These are phyloP conservation scores for Dactylellina drechsleri DNA, from an alignment of 2,329 filamentous ascomycete species.

Conservation along the genomic window DNA sequence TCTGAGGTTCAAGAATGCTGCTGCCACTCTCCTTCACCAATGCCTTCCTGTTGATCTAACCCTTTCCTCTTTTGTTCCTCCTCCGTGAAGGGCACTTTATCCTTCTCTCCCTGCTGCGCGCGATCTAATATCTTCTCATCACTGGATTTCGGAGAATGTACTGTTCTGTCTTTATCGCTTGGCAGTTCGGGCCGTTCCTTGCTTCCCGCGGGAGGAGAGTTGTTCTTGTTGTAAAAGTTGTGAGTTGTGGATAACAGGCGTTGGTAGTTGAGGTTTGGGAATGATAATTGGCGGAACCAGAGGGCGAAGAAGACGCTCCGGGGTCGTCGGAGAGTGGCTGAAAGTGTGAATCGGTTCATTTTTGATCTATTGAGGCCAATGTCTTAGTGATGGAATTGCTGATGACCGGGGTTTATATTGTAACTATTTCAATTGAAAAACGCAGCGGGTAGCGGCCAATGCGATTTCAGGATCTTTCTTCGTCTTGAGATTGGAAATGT, in stretches of 20 bases:
- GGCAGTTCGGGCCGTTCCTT: constrained; percentile 29
- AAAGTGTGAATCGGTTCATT: background rate
- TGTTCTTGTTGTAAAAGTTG: background rate
- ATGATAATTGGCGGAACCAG: background rate
- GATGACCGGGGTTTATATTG: no score
- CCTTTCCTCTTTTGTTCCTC: constrained; percentile 34
- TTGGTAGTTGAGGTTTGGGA: constrained; percentile 14
- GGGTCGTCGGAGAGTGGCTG: background rate
- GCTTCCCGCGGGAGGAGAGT: constrained; percentile 12
- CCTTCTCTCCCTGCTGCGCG: constrained; percentile 36
- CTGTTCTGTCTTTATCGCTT: constrained; percentile 21
- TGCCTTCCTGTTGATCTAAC: constrained; percentile 28
- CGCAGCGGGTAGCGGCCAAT: no score
- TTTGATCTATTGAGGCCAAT: background rate
- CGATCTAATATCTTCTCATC: constrained; percentile 50
- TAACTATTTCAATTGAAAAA: no score
- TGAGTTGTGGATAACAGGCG: constrained; percentile 22
- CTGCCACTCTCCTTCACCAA: constrained; percentile 15
- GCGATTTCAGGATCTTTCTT: no score
- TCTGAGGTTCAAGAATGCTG: background rate
- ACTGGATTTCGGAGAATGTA: constrained; percentile 40
- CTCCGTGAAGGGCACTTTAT: constrained; percentile 36
- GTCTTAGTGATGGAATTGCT: no score
- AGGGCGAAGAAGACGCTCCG: background rate
- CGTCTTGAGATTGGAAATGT: no score